Percentiles rank a stretch among this genome's conserved stretches.
These are phyloP conservation scores for Chlorella sorokiniana DNA, from an alignment of 139 green algal species.

Conservation along the genomic window DNA sequence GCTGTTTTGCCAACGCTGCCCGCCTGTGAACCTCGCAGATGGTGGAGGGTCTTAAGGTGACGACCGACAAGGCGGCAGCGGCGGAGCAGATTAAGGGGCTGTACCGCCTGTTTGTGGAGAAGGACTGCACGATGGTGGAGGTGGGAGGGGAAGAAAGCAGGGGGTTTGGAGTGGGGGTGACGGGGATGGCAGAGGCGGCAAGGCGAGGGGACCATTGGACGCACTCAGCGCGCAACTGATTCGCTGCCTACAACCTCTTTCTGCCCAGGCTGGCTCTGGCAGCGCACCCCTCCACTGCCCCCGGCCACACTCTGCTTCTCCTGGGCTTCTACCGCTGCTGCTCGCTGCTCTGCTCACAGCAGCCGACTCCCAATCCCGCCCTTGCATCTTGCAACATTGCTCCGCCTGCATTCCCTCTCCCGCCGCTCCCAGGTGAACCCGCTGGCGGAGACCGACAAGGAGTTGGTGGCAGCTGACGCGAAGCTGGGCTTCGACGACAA, in stretches of 20 bases:
- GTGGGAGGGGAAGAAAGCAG: constrained; percentile 58
- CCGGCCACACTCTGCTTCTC: no score
- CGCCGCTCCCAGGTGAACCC: constrained; percentile 91
- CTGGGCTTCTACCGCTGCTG: no score
- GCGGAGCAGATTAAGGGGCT: constrained; percentile 86
- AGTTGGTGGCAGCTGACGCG: constrained; percentile 94
- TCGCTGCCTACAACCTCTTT: no score
- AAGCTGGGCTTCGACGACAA: constrained; percentile 99
- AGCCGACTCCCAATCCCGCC: background rate
- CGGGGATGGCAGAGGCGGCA: background rate
- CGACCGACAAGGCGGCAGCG: constrained; percentile 74
- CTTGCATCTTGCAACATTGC: background rate
- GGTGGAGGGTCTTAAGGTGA: constrained; percentile 75
- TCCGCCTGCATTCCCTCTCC: no score
- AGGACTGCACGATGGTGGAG: constrained; percentile 99
- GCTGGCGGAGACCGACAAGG: constrained; percentile 84
- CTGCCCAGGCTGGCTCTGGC: no score
- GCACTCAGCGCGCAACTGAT: no score
- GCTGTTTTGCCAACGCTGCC: background rate
- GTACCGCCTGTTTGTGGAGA: constrained; percentile 90
- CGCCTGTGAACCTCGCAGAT: no score
- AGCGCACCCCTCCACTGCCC: no score
- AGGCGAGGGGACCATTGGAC: no score
- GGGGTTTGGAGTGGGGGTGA: background rate
- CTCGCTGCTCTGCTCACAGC: no score